phyloP scores from a whole-genome alignment of 805 yeast genomes.

The Cyberlindnera japonica region DNA sequence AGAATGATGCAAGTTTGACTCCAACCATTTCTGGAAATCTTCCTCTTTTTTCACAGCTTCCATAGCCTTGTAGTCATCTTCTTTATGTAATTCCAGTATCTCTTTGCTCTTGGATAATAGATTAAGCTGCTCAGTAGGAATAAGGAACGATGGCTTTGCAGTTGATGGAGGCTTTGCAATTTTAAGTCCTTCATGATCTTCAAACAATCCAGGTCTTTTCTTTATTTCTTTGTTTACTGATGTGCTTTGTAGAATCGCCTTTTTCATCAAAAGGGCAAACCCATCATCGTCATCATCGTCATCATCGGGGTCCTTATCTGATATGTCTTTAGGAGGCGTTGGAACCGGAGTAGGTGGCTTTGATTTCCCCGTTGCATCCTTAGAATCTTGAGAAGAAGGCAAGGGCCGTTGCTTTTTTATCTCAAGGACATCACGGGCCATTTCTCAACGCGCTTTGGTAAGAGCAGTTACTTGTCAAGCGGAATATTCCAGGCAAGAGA shows the following conservation, averaged over 20 bases:
- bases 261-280: background rate
- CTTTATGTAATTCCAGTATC: constrained; percentile 5
- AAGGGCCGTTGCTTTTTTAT: too few relatives aligned
- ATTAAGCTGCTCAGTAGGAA: background rate
- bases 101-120: constrained; percentile 9
- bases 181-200: constrained; percentile 5
- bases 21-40: constrained; percentile 8
- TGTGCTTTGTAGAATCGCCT: background rate
- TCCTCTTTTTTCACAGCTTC: constrained; percentile 8
- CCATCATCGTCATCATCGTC: constrained; percentile 8
- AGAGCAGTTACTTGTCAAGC: too few relatives aligned
- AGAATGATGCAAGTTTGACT: constrained; percentile 1
- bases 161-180: constrained; percentile 4
- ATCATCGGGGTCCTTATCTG: background rate
- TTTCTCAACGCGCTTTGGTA: too few relatives aligned
- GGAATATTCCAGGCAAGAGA: too few relatives aligned
- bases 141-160: background rate
- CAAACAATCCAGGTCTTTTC: constrained; percentile 9
- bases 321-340: background rate
- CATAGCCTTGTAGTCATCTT: constrained; percentile 11
- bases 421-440: too few relatives aligned
- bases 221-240: background rate
- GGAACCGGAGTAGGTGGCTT: background rate
- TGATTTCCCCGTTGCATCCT: too few relatives aligned
- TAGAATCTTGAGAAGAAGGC: too few relatives aligned